Evolutionary conservation across 768 basidiomycete species (phyloP).

Genomic region (Vararia minispora): DNA sequence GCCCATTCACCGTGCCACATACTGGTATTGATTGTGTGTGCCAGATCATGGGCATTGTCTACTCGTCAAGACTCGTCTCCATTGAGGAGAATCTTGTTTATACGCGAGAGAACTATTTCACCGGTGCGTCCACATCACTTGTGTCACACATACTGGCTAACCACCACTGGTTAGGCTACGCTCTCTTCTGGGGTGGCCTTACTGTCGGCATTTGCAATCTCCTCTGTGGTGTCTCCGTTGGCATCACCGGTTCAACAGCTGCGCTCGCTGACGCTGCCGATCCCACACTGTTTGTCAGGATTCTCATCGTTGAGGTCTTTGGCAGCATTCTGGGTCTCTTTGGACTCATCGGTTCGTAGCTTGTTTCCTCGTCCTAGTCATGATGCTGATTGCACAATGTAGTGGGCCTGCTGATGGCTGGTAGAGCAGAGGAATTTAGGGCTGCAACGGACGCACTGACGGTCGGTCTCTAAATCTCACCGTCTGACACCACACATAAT

Average conservation of each 20-base stretch:
- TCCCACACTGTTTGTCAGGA: constrained; percentile 90
- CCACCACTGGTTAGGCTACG: no score
- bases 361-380: constrained; percentile 1
- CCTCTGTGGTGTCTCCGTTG: constrained; percentile 89
- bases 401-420: constrained; percentile 79
- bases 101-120: constrained; percentile 85
- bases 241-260: constrained; percentile 90
- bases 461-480: no score
- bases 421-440: constrained; percentile 49
- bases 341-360: constrained; percentile 74
- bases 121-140: constrained; percentile 35
- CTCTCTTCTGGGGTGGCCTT: constrained; percentile 95
- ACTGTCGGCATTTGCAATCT: constrained; percentile 93
- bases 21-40: no score
- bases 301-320: constrained; percentile 93
- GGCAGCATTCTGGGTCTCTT: constrained; percentile 87
- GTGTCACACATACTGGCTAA: no score
- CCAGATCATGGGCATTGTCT: constrained; percentile 94
- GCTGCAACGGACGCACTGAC: no score
- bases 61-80: constrained; percentile 64
- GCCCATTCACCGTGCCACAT: no score
- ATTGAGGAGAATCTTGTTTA: constrained; percentile 63
- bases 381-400: constrained; percentile 3
- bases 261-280: constrained; percentile 94
- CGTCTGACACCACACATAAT: no score